Base-by-base conservation (phyloP, 192 early-diverging fungal species). In the Linnemannia exigua region DNA sequence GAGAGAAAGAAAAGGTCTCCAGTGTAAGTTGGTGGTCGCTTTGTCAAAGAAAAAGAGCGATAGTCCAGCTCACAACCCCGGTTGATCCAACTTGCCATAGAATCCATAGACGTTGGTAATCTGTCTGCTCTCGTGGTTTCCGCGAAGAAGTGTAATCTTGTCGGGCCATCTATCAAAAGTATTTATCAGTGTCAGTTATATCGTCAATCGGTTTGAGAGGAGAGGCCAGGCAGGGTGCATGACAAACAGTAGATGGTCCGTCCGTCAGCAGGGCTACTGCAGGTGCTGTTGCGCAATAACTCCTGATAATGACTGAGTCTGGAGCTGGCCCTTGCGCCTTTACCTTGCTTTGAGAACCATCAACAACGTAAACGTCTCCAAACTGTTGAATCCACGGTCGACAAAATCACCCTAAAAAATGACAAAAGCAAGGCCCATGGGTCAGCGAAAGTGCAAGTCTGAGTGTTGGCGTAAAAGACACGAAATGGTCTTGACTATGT, bases 61-160 rank as follows among this genome's bases (percentile, higher is more conserved):
- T 31, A 63, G 28, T 63, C 58, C 58, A 63, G 28, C 14, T 3
- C 15, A 11, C 12, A 25, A 8, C 14, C 28, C 28, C 15, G n/a
- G 25, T 31, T 63, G 9, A 31, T 11, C 58, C 25, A 63, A 74
- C 72, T 74, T 74, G 74, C 96, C 96, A 88, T 96, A 98, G 87
- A 98, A 98, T 33, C 97, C 97, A 89, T 98, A 98, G 22, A 99
- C 97, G 80, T 98, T 97, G 12, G 98, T 99, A 80, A 99, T 98
- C 84, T 99, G 97, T 74, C 97, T 89, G 79, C 96, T 96, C 89
- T 99, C 98, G 88, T 99, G 98, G 88, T 99, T 99, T 75, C 98
- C 98, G 63, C 98, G 91, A 78, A 99, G 89, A 35, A 99, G 90
- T 36, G 97, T 98, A 52, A 99, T 98, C 81, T 98, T 97, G 77